phyloP scores from a whole-genome alignment of 139 green algal genomes.

The Micractinium conductrix region DNA sequence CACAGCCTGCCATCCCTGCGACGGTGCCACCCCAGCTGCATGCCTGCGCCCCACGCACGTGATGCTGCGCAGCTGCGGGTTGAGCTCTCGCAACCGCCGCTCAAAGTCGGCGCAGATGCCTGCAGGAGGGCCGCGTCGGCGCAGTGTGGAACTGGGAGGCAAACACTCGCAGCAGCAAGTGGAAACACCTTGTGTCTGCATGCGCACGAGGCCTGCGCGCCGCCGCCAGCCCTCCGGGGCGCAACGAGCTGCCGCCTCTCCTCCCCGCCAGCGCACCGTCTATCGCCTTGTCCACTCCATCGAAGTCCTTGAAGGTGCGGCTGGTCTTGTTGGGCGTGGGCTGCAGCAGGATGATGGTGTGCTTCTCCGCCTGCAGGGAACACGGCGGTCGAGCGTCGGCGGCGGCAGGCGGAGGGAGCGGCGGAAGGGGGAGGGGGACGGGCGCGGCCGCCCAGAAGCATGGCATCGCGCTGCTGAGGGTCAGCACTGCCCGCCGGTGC shows the following conservation, averaged over 20 bases:
- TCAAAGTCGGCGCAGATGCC: constrained; percentile 74
- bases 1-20: background rate
- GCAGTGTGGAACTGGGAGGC: too few relatives aligned
- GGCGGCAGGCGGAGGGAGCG: background rate
- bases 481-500: background rate
- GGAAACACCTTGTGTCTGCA: too few relatives aligned
- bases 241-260: too few relatives aligned
- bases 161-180: too few relatives aligned
- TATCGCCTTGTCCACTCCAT: constrained; percentile 41
- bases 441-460: too few relatives aligned
- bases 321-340: constrained; percentile 29
- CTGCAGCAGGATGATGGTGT: constrained; percentile 66
- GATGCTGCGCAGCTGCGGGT: constrained; percentile 64
- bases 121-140: too few relatives aligned
- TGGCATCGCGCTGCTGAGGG: too few relatives aligned
- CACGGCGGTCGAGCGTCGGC: background rate
- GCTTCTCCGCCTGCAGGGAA: constrained; percentile 25
- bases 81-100: constrained; percentile 65
- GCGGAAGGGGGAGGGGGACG: background rate
- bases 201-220: too few relatives aligned
- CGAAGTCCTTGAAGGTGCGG: constrained; percentile 54
- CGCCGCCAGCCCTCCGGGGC: too few relatives aligned
- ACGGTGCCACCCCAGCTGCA: too few relatives aligned
- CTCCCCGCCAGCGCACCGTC: constrained; percentile 37
- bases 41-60: constrained; percentile 41